Conservation (phyloP, 345 rosid species). For the Psidium guajava region DNA sequence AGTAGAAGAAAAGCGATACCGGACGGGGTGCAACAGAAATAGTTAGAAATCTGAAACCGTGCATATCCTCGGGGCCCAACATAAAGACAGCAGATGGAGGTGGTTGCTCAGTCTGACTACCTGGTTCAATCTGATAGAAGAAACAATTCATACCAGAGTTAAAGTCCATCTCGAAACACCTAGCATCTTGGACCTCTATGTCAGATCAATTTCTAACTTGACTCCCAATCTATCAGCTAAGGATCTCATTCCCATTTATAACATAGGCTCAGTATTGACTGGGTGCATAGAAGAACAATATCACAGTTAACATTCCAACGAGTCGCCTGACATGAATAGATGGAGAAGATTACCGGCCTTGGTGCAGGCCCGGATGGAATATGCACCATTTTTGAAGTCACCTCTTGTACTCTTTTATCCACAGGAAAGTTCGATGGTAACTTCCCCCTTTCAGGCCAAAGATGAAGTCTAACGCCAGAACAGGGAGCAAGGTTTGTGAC, state of each 20-base stretch:
- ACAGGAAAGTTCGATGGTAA: conserved; percentile 40
- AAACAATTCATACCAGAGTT: background rate
- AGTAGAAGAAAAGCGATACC: conserved; percentile 29
- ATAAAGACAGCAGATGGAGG: conserved; percentile 85
- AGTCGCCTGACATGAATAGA: background rate
- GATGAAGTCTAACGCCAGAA: conserved; percentile 85
- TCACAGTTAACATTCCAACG: background rate
- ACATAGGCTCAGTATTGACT: background rate
- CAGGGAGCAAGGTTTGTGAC: conserved; percentile 96
- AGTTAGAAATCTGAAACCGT: conserved; percentile 81
- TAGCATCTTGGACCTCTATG: background rate
- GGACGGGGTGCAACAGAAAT: conserved; percentile 92
- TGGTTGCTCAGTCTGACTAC: conserved; percentile 98
- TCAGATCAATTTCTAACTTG: background rate
- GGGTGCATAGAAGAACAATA: background rate
- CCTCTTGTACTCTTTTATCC: conserved; percentile 54
- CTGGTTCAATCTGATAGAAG: conserved; percentile 70
- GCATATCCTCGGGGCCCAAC: conserved; percentile 74
- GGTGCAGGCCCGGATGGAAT: conserved; percentile 95
- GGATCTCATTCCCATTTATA: background rate
- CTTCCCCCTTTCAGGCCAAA: conserved; percentile 81
- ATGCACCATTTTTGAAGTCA: conserved; percentile 90
- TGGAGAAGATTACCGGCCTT: conserved; percentile 50
- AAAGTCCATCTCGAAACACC: background rate
- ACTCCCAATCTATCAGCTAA: background rate